Evolutionary conservation across 2,329 filamentous ascomycete genomes (phyloP).

Genomic region (Diaporthe humulicola): DNA sequence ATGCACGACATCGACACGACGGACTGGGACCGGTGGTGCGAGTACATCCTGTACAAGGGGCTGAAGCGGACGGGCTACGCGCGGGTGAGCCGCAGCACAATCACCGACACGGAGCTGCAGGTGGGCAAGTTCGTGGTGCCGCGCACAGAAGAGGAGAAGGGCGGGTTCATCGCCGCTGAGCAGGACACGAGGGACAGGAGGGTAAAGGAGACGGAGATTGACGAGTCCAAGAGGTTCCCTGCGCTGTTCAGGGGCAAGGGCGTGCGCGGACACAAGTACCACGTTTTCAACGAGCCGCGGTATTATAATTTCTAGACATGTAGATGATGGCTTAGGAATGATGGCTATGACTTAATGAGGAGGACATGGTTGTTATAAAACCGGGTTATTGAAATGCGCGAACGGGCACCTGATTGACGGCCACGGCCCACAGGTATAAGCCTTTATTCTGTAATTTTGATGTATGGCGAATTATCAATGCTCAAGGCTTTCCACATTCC

Average conservation of each 20-base stretch:
- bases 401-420: not conserved
- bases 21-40: conserved; percentile 99
- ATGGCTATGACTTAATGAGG: conserved; percentile 9
- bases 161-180: conserved; percentile 54
- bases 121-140: conserved; percentile 95
- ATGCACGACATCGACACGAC: conserved; percentile 95
- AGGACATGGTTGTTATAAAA: not conserved
- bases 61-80: conserved; percentile 90
- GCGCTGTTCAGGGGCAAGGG: conserved; percentile 86
- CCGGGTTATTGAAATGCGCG: not conserved
- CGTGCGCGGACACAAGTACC: conserved; percentile 90
- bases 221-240: conserved; percentile 85
- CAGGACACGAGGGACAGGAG: conserved; percentile 68
- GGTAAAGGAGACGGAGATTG: conserved; percentile 80
- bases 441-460: not conserved
- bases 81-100: conserved; percentile 86
- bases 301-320: conserved; percentile 63
- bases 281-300: conserved; percentile 93
- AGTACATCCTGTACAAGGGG: conserved; percentile 97
- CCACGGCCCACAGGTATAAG: not conserved
- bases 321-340: not conserved
- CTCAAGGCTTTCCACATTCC: not conserved
- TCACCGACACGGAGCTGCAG: conserved; percentile 97
- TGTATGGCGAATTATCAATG: not conserved
- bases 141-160: conserved; percentile 70